Conservation (phyloP, 805 yeast species). For the Teunomyces stri region DNA sequence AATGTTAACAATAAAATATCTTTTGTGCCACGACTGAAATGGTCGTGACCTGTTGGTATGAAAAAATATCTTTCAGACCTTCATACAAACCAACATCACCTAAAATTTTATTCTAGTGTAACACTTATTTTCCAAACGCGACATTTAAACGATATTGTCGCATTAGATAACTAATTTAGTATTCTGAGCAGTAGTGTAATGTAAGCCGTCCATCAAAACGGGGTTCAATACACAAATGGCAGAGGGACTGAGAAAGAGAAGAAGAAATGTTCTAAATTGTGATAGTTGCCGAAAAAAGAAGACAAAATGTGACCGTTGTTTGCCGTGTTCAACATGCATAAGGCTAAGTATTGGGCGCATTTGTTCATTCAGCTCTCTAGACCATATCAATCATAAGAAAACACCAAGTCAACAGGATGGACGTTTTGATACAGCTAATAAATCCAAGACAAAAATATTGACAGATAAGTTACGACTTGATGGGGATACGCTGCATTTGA, state of each 20-base stretch:
- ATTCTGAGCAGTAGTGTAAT: no score
- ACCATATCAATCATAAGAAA: slow-evolving; percentile 9
- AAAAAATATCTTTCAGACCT: no score
- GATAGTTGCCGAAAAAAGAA: slow-evolving; percentile 47
- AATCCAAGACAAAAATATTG: no score
- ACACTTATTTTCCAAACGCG: no score
- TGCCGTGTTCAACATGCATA: slow-evolving; percentile 26
- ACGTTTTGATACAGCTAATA: background rate
- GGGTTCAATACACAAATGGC: background rate
- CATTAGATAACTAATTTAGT: no score
- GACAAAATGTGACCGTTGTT: slow-evolving; percentile 39
- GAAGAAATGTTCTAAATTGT: slow-evolving; percentile 46
- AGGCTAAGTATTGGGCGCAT: slow-evolving; percentile 10
- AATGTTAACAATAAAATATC: no score
- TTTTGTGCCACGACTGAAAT: no score
- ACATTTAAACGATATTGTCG: no score
- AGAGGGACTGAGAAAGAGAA: slow-evolving; percentile 25
- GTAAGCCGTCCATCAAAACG: background rate
- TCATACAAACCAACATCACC: no score
- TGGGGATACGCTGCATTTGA: slow-evolving; percentile 4
- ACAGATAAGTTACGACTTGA: slow-evolving; percentile 2
- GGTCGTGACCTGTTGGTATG: no score
- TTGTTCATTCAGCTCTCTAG: slow-evolving; percentile 10
- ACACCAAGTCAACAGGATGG: background rate
- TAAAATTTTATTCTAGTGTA: no score